Evolutionary conservation across 805 yeast genomes (phyloP).

Genomic region (Saccharomycodes ludwigii): DNA sequence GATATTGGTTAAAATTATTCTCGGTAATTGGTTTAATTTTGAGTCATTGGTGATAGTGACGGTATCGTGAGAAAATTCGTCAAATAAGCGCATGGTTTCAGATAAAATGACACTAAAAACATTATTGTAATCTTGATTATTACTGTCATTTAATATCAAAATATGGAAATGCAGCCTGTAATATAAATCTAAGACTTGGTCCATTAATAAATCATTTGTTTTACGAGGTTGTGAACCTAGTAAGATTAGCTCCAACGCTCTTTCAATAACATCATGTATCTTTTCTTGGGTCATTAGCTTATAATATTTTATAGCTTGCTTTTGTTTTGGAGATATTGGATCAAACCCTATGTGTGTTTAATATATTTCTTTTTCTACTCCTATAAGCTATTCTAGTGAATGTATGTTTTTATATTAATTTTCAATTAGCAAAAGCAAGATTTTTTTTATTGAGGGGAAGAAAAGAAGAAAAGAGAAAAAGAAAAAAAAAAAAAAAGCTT

Average conservation of each 20-base stretch:
- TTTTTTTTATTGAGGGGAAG: too few relatives aligned
- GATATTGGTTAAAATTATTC: slow-evolving; percentile 1
- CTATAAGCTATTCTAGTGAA: too few relatives aligned
- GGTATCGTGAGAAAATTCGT: neutral
- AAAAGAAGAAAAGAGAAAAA: too few relatives aligned
- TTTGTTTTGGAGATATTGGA: too few relatives aligned
- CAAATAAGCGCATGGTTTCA: neutral
- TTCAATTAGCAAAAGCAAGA: too few relatives aligned
- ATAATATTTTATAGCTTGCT: too few relatives aligned
- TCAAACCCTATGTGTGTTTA: too few relatives aligned
- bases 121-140: slow-evolving; percentile 7
- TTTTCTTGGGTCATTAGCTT: neutral
- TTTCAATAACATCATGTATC: slow-evolving; percentile 6
- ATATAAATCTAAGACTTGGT: slow-evolving; percentile 16
- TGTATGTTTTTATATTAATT: too few relatives aligned
- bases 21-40: neutral
- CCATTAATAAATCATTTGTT: slow-evolving; percentile 12
- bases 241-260: slow-evolving; percentile 14
- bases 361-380: too few relatives aligned
- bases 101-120: neutral
- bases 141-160: slow-evolving; percentile 13
- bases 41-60: neutral
- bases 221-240: slow-evolving; percentile 16
- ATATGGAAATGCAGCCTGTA: slow-evolving; percentile 19
- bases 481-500: too few relatives aligned